Conservation (phyloP, 2,329 filamentous ascomycete species). For the Neurospora crassa region DNA sequence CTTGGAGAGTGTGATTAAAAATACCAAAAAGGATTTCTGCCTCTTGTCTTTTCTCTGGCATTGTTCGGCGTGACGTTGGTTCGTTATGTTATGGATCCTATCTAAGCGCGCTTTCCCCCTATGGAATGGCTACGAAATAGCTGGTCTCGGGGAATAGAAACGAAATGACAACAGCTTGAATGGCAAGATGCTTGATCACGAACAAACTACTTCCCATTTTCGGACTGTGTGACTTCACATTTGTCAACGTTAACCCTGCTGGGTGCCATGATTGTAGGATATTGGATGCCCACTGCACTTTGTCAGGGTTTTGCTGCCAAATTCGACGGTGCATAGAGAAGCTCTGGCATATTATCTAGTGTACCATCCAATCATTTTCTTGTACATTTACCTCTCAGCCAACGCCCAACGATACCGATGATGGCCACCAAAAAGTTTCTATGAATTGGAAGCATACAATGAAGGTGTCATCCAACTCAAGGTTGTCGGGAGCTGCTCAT, state of each 20-base stretch:
- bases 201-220: not conserved
- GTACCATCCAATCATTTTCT: not conserved
- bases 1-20: constrained; percentile 3
- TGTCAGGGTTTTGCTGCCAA: not conserved
- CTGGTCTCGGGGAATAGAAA: not conserved
- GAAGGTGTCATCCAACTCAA: not conserved
- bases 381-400: not conserved
- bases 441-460: not conserved
- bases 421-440: constrained; percentile 2
- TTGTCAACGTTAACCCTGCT: not conserved
- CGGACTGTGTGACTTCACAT: not conserved
- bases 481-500: constrained; percentile 25
- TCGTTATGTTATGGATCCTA: not conserved
- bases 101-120: not conserved
- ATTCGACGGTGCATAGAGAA: not conserved
- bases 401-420: not conserved
- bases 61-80: constrained; percentile 5
- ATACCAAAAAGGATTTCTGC: constrained; percentile 6
- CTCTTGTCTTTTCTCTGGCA: constrained; percentile 8
- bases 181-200: constrained; percentile 5
- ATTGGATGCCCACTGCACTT: not conserved
- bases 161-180: constrained; percentile 3
- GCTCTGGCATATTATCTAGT: not conserved
- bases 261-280: not conserved
- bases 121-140: not conserved